Percentiles rank a stretch among this genome's conserved stretches.
Evolutionary conservation across 257 asterid genomes (phyloP).

Genomic region (Asclepias syriaca): DNA sequence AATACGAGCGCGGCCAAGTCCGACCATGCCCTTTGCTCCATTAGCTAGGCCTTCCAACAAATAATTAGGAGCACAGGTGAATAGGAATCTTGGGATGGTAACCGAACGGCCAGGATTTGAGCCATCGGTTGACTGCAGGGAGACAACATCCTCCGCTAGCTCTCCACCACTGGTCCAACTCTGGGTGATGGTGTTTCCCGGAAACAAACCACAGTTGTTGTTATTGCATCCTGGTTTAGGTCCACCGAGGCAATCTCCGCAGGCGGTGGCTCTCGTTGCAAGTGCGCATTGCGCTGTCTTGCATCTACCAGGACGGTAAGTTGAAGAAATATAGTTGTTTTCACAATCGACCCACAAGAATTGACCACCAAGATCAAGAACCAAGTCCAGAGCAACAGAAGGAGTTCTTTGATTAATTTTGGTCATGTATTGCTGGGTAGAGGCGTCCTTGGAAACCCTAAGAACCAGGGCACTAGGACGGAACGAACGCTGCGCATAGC

Average conservation of each 20-base stretch:
- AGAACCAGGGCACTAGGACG: slow-evolving; percentile 39
- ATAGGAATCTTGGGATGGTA: slow-evolving; percentile 33
- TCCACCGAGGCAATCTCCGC: slow-evolving; percentile 37
- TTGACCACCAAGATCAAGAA: slow-evolving; percentile 62
- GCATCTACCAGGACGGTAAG: slow-evolving; percentile 53
- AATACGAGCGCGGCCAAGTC: slow-evolving; percentile 39
- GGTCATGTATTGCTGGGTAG: slow-evolving; percentile 56
- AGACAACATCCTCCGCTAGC: slow-evolving; percentile 48
- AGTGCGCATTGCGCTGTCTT: slow-evolving; percentile 50
- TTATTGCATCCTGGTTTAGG: slow-evolving; percentile 61
- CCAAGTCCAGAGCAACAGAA: slow-evolving; percentile 40
- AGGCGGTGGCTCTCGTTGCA: slow-evolving; percentile 23
- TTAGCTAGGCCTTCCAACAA: slow-evolving; percentile 33
- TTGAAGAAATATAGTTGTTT: slow-evolving; percentile 39
- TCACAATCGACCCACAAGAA: slow-evolving; percentile 70
- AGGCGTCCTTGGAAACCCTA: slow-evolving; percentile 46
- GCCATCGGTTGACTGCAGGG: slow-evolving; percentile 40
- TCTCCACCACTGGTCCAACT: slow-evolving; percentile 38
- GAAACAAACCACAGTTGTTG: slow-evolving; percentile 32
- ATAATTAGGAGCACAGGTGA: slow-evolving; percentile 37
- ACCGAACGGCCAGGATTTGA: slow-evolving; percentile 34
- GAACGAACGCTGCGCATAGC: slow-evolving; percentile 4
- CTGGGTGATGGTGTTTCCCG: slow-evolving; percentile 41
- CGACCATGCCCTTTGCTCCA: slow-evolving; percentile 25
- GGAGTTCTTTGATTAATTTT: slow-evolving; percentile 55